These are phyloP conservation scores for Sequoiadendron giganteum DNA, from an alignment of 75 land plant genomes.

Conservation along the genomic window DNA sequence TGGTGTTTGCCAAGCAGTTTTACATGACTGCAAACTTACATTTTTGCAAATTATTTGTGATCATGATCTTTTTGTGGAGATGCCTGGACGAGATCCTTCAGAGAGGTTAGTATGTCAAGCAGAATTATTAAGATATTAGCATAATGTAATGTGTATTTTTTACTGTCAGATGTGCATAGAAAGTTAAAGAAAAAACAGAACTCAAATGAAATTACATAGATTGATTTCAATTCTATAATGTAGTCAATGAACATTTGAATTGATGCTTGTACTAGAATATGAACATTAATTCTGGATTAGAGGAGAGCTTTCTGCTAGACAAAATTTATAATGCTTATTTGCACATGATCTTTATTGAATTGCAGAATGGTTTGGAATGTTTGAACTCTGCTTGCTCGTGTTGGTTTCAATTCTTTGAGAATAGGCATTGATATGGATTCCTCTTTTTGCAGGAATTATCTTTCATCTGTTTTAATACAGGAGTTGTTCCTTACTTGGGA, in stretches of 20 bases:
- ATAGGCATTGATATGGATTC: not conserved
- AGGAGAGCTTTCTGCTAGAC: not conserved
- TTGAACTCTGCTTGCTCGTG: not conserved
- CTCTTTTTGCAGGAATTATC: slow-evolving; percentile 83
- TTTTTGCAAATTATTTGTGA: slow-evolving; percentile 95
- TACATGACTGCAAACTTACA: slow-evolving; percentile 98
- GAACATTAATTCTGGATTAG: not conserved
- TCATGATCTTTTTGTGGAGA: slow-evolving; percentile 98
- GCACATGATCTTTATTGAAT: not conserved
- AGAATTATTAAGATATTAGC: not conserved
- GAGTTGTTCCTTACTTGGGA: slow-evolving; percentile 97
- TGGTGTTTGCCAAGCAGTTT: slow-evolving; percentile 81
- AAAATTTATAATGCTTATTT: not conserved
- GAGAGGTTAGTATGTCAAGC: slow-evolving; percentile 70
- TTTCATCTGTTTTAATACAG: slow-evolving; percentile 87
- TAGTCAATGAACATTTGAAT: not conserved
- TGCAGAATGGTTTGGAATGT: slow-evolving; percentile 11
- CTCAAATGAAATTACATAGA: not conserved
- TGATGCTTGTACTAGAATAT: not conserved
- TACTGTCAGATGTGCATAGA: not conserved
- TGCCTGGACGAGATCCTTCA: slow-evolving; percentile 99
- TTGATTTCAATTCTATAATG: not conserved
- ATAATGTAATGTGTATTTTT: not conserved
- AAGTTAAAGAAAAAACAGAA: not conserved
- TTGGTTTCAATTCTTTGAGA: not conserved